Evolutionary conservation across 352 stramenopile species (phyloP), one percentile per base, ranked within the genome.

Genomic region (Phytophthora multivora): DNA sequence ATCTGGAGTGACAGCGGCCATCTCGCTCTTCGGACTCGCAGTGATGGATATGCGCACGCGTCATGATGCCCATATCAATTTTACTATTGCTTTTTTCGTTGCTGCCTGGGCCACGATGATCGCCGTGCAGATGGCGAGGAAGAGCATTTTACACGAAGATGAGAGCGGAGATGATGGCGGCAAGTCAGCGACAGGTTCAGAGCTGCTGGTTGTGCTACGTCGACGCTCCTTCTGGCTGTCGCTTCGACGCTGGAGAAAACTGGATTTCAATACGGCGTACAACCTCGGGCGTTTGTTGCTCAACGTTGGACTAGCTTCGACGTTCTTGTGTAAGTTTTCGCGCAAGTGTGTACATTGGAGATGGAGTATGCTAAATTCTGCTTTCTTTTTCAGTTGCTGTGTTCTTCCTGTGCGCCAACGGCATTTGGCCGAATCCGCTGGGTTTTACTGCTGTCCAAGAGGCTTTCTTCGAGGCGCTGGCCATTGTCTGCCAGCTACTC

Each of bases 401-500:
- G 36, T 75, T 90, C 6, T 96, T 91, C 54, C 51, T 93, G 30
- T 92, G 82, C n/a, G 87, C 91, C 1, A 93, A 96, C 53, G 82
- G 78, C 16, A 65, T 86, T 60, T 92, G 83, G 83, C 63, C 77
- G 8, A 96, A 96, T 26, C 86, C 86, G 1, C 48, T 94, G 19
- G 84, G 83, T 3, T 89, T 96, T 52, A 93, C 87, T 23, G 84
- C 84, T 26, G 71, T 87, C 0, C 82, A 94, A 54, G 87, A 96
- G 36, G 87, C 87, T 3, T 88, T 93, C 58, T 88, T 93, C 38
- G 87, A 96, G 54, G 82, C 86, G 3, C 75, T 91, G 43, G 85
- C 87, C 2, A 94, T 96, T 62, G 71, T 94, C 13, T 96, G 83
- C 38, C 87, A 96, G 54, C 71, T 96, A n/a, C 63, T 96, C 16